A percentile compares a stretch with the other conserved stretches of the same genome.
Evolutionary conservation across 1,284 basidiomycete species (phyloP).

Genomic region (Sporisorium reilianum): DNA sequence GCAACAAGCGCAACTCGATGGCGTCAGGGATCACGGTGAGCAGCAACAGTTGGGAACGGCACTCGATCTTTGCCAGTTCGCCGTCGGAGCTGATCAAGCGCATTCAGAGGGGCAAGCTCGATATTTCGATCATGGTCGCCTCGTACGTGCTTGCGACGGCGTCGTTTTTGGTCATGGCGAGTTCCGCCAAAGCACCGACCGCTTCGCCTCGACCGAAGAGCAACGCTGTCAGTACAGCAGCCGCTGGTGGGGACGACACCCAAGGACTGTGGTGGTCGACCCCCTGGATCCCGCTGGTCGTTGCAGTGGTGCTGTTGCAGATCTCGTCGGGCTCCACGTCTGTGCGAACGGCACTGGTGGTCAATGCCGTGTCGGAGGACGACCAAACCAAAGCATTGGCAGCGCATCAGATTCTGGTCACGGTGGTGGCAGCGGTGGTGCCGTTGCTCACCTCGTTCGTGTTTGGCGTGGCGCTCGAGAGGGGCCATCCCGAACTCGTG

Average conservation of each 20-base stretch:
- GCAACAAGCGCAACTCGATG: conserved; percentile 30
- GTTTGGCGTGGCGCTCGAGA: conserved; percentile 52
- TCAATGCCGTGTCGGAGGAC: conserved; percentile 54
- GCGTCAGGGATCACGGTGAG: conserved; percentile 25
- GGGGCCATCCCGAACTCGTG: conserved; percentile 51
- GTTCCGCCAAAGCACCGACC: conserved; percentile 32
- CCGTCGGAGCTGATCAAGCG: conserved; percentile 50
- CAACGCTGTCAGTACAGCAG: not conserved
- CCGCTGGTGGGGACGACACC: not conserved
- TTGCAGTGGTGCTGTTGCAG: conserved; percentile 51
- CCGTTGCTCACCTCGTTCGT: conserved; percentile 56
- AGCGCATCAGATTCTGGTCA: conserved; percentile 61
- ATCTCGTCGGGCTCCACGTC: conserved; percentile 55
- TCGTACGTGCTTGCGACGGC: conserved; percentile 30
- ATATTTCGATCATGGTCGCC: conserved; percentile 52
- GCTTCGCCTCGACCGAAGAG: conserved; percentile 5
- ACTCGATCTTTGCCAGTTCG: conserved; percentile 43
- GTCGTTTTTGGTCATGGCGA: conserved; percentile 48
- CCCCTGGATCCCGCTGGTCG: conserved; percentile 51
- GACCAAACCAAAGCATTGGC: conserved; percentile 58
- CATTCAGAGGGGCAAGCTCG: conserved; percentile 57
- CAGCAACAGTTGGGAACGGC: conserved; percentile 45
- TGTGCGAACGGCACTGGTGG: conserved; percentile 57
- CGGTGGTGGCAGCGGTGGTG: conserved; percentile 52
- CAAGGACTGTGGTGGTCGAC: conserved; percentile 33